Evolutionary conservation across 306 rosid species (phyloP).

Genomic region (Mucuna pruriens): DNA sequence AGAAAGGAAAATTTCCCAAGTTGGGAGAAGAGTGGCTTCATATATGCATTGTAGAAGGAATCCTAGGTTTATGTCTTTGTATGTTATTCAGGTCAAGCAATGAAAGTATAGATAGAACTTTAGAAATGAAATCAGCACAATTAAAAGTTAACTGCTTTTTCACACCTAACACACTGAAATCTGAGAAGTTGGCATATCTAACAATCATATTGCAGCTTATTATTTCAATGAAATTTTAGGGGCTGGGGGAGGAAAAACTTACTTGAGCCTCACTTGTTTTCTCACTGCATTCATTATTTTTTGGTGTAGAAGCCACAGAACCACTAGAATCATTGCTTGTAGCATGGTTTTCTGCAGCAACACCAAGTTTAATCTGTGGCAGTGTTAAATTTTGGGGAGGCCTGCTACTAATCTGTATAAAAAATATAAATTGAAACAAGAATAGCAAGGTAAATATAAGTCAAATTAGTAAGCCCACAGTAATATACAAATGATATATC

Average conservation of each 20-base stretch:
- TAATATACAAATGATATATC: conserved; percentile 19
- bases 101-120: conserved; percentile 1
- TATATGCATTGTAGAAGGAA: conserved; percentile 10
- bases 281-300: conserved; percentile 50
- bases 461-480: neutral
- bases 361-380: conserved; percentile 45
- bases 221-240: neutral
- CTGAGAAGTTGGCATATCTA: conserved; percentile 1
- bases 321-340: conserved; percentile 58
- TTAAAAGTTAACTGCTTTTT: neutral
- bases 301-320: conserved; percentile 51
- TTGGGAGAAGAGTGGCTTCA: conserved; percentile 36
- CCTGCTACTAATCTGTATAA: conserved; percentile 47
- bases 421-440: neutral
- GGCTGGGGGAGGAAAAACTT: conserved; percentile 30
- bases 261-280: conserved; percentile 70
- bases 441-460: neutral
- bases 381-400: conserved; percentile 43
- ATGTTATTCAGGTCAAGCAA: neutral
- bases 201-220: neutral
- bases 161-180: conserved; percentile 26
- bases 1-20: conserved; percentile 34
- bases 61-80: conserved; percentile 17
- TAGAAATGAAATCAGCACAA: neutral
- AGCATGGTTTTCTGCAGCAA: conserved; percentile 51